Evolutionary conservation across 768 basidiomycete genomes (phyloP), one percentile per base, ranked within the genome.

Genomic region (Hortiboletus campestris): DNA sequence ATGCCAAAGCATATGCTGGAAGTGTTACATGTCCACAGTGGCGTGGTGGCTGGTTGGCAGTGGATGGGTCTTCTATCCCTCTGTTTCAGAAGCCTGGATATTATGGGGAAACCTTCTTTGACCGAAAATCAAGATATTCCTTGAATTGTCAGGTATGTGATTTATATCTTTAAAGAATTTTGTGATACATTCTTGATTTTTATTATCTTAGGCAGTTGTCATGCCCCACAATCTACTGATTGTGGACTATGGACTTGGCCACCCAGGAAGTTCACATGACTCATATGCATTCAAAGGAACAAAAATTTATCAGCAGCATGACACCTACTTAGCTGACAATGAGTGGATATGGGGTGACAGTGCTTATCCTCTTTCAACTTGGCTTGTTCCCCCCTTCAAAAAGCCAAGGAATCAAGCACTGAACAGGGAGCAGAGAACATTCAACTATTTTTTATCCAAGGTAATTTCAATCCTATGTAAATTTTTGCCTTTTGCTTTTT

Each of bases 71-170:
- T 2, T 11, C 28, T 6, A 43, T 48, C n/a, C n/a, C n/a, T n/a
- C n/a, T n/a, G n/a, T 29, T n/a, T 4, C 35, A 44, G 11, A 59
- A 55, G n/a, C 53, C 53, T 9, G 53, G 46, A 17, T 46, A 40
- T 25, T 53, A 49, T 55, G 53, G 57, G 3, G 36, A 59, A 16
- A 49, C 49, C 4, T 61, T 51, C 2, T 67, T 57, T 63, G 60
- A 67, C 22, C 46, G 49, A 9, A 58, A 60, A 36, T 57, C 55
- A 10, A 59, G 59, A 9, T 67, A 67, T 44, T 68, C 58, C 4
- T 25, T 62, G 12, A 58, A 67, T 54, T 57, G 45, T 25, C 60
- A 65, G 47, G 66, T 67, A 46, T 20, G 9, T 38, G 3, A n/a
- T 38, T 20, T 6, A 6, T 20, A n/a, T n/a, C n/a, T n/a, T n/a